Evolutionary conservation across 1,284 basidiomycete species (phyloP).

Genomic region (Cutaneotrichosporon dermatis): DNA sequence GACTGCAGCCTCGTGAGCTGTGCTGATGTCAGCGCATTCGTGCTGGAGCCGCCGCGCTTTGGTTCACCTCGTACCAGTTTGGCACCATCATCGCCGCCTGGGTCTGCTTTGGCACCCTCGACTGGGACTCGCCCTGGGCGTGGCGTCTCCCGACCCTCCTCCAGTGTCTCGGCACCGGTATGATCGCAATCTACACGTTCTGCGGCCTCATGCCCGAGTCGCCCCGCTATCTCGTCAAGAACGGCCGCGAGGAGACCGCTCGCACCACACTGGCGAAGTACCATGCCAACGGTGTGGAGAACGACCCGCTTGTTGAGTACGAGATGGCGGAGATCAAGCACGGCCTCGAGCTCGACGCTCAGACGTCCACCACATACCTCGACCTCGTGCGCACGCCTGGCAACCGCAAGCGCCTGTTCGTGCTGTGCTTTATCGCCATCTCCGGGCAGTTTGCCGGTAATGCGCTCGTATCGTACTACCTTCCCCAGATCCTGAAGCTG

Average conservation of each 20-base stretch:
- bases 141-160: slow-evolving; percentile 59
- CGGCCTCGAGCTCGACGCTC: no score
- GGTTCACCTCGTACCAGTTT: slow-evolving; percentile 59
- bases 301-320: slow-evolving; percentile 10
- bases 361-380: no score
- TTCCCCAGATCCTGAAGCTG: no score
- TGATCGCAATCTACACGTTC: slow-evolving; percentile 41
- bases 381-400: no score
- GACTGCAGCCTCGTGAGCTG: no score
- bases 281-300: slow-evolving; percentile 27
- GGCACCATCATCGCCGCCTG: slow-evolving; percentile 52
- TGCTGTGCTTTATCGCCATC: no score
- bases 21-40: slow-evolving; percentile 52
- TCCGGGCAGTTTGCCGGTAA: no score
- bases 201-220: slow-evolving; percentile 54
- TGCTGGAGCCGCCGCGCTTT: slow-evolving; percentile 53
- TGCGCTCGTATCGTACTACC: no score
- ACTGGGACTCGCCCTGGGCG: slow-evolving; percentile 8
- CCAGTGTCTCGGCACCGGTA: slow-evolving; percentile 52
- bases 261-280: slow-evolving; percentile 49
- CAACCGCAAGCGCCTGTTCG: no score
- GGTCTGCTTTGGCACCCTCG: slow-evolving; percentile 23
- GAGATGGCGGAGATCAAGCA: no score
- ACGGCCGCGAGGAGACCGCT: slow-evolving; percentile 54
- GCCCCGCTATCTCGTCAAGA: slow-evolving; percentile 57